Evolutionary conservation across 1,284 basidiomycete species (phyloP).

Genomic region (Apiotrichum domesticum): DNA sequence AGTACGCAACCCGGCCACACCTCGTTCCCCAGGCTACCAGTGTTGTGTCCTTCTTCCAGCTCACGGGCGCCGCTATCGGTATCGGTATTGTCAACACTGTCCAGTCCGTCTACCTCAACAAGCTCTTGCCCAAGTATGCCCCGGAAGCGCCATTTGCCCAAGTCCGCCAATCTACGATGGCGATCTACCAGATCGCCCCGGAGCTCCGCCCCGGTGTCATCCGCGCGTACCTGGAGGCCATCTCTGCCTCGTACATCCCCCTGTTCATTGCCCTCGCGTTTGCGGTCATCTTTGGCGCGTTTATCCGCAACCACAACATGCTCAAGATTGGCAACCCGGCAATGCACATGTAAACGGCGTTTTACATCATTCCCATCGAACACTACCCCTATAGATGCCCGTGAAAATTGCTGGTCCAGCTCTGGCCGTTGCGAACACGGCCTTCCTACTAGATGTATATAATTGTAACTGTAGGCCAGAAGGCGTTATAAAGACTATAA

Average conservation of each 20-base stretch:
- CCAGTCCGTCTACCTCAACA: slow-evolving; percentile 38
- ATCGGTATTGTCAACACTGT: slow-evolving; percentile 48
- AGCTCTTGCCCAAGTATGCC: slow-evolving; percentile 24
- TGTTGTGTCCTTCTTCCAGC: slow-evolving; percentile 46
- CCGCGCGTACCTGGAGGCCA: slow-evolving; percentile 48
- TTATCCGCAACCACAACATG: slow-evolving; percentile 48
- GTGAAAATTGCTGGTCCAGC: no score
- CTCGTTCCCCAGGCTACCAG: slow-evolving; percentile 42
- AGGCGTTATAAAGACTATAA: no score
- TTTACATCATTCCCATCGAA: no score
- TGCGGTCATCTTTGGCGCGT: slow-evolving; percentile 38
- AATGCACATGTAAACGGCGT: neutral
- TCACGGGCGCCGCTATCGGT: slow-evolving; percentile 48
- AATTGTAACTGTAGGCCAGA: no score
- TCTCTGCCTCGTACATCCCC: slow-evolving; percentile 47
- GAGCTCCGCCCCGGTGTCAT: slow-evolving; percentile 42
- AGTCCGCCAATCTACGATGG: slow-evolving; percentile 32
- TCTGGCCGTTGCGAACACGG: no score
- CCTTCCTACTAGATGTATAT: no score
- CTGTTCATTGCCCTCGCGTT: slow-evolving; percentile 46
- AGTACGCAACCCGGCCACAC: slow-evolving; percentile 37
- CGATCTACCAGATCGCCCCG: slow-evolving; percentile 31
- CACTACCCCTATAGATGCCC: no score
- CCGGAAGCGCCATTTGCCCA: slow-evolving; percentile 38
- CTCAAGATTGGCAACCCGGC: slow-evolving; percentile 27